Conservation (phyloP, 306 rosid genomes). For the Vigna angularis region DNA sequence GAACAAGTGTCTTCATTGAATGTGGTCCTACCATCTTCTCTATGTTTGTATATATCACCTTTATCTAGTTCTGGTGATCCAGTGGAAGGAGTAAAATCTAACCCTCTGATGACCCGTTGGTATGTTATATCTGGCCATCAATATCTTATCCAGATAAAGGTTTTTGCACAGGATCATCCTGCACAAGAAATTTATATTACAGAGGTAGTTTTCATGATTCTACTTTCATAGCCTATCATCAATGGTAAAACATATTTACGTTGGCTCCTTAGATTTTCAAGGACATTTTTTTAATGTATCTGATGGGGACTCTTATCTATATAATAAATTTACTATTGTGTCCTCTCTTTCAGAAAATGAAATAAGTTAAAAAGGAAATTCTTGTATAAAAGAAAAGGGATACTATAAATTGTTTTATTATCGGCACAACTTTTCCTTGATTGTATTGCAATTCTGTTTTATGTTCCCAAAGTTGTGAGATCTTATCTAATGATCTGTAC, state of each 20-base stretch:
- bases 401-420: neutral
- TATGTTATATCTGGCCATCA: slow-evolving; percentile 78
- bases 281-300: slow-evolving; percentile 31
- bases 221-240: slow-evolving; percentile 32
- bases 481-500: slow-evolving; percentile 1
- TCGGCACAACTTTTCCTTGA: slow-evolving; percentile 1
- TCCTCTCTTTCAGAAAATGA: neutral
- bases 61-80: slow-evolving; percentile 64
- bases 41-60: slow-evolving; percentile 63
- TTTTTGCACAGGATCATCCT: slow-evolving; percentile 71
- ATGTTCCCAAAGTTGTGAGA: neutral
- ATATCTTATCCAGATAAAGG: slow-evolving; percentile 84
- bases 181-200: slow-evolving; percentile 84
- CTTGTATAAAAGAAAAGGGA: neutral
- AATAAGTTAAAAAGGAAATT: neutral
- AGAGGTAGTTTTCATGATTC: slow-evolving; percentile 60
- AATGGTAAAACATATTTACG: slow-evolving; percentile 36
- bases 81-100: slow-evolving; percentile 60
- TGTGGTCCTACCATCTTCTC: slow-evolving; percentile 80
- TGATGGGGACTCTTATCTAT: slow-evolving; percentile 28
- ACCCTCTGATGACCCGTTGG: slow-evolving; percentile 66
- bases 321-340: slow-evolving; percentile 23
- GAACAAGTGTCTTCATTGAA: slow-evolving; percentile 82
- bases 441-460: neutral
- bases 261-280: slow-evolving; percentile 22